Evolutionary conservation across 1,284 basidiomycete species (phyloP).

Genomic region (Bondarzewia mesenterica): DNA sequence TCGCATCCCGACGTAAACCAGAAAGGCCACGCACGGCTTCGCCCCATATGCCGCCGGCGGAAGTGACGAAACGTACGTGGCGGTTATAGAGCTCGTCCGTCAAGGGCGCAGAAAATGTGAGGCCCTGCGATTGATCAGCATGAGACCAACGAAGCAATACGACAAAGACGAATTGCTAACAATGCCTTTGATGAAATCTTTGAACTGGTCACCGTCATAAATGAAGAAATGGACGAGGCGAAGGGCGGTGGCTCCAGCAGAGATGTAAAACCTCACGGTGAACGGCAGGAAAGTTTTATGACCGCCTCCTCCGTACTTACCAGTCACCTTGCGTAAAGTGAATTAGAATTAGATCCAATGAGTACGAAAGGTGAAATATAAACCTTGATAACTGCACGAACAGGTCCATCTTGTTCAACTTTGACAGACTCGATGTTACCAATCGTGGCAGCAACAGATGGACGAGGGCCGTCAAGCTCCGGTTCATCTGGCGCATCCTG

Average conservation of each 20-base stretch:
- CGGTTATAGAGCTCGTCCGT: conserved; percentile 30
- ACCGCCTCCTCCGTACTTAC: conserved; percentile 28
- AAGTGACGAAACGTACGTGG: conserved; percentile 28
- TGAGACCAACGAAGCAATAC: neutral
- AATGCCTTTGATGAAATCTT: conserved; percentile 34
- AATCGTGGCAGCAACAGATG: conserved; percentile 20
- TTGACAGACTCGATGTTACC: conserved; percentile 25
- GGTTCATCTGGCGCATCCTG: conserved; percentile 28
- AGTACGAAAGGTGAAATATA: neutral
- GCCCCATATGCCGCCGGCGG: conserved; percentile 7
- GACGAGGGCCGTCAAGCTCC: conserved; percentile 21
- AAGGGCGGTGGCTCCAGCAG: conserved; percentile 27
- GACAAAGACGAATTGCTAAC: conserved; percentile 14
- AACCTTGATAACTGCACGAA: conserved; percentile 34
- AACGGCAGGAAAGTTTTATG: conserved; percentile 31
- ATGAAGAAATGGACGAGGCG: conserved; percentile 34
- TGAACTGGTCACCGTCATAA: conserved; percentile 32
- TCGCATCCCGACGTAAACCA: conserved; percentile 32
- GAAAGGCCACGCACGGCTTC: conserved; percentile 28
- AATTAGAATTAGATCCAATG: neutral
- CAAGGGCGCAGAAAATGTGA: conserved; percentile 28
- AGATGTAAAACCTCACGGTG: conserved; percentile 30
- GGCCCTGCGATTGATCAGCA: conserved; percentile 17
- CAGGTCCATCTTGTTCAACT: conserved; percentile 33
- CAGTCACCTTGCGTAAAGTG: conserved; percentile 25